Evolutionary conservation across 2,329 filamentous ascomycete genomes (phyloP), one percentile per base, ranked within the genome.

Genomic region (Exophiala sideris): DNA sequence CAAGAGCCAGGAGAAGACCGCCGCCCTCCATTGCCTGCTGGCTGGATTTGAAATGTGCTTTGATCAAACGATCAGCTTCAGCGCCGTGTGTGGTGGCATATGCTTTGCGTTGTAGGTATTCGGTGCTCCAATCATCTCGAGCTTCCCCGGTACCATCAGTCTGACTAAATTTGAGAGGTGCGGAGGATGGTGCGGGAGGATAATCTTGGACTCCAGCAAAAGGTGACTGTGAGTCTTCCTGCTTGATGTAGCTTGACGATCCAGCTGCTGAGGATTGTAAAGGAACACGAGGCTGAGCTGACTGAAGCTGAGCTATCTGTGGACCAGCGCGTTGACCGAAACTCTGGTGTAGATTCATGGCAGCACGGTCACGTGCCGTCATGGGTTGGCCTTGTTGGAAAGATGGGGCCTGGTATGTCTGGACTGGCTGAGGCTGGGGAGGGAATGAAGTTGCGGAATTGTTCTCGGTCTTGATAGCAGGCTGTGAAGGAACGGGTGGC

Each of bases 131-230:
- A 42, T 82, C 76, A 4, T 81, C 81, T 39, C 82, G 71, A 3
- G 79, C 78, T 58, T 85, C 86, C 45, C 71, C 76, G 32, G 87
- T 75, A 47, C 91, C 92, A 67, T 97, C 92, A 11, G 86, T 86
- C 69, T 96, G 88, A 20, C 84, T 72, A 45, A 76, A 75, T 45
- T 71, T 69, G 48, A 78, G 63, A 11, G 57, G 42, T 35, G 35
- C 38, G 33, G 72, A 73, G 70, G 42, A 72, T 33, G 48, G 48
- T 44, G 38, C 53, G 12, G 14, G 16, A 38, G 29, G n/a, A 32
- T 55, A 57, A 29, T 60, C 54, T 45, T 60, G 57, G 11, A 60
- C 45, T 20, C 46, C 52, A 11, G 51, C 16, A 16, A 57, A 57
- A 11, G 16, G 16, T n/a, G 48, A 21, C 32, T 18, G 34, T 5